Conservation (phyloP, 768 basidiomycete genomes). For the Trametes sanguinea region DNA sequence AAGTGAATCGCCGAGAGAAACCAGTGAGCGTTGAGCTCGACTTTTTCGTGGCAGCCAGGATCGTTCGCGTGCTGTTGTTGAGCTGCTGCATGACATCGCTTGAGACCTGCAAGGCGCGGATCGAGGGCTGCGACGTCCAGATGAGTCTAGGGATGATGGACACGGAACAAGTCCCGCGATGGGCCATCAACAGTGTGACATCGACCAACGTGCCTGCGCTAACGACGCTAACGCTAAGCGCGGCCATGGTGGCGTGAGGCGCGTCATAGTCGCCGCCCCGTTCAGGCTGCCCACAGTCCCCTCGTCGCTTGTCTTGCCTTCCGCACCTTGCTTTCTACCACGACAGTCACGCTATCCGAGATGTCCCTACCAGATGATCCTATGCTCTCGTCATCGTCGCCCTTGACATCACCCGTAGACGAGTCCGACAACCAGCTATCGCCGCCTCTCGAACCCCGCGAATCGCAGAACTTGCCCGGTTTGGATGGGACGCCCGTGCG, state of each 20-base stretch:
- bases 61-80: neutral
- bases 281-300: constrained; percentile 1
- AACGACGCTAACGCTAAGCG: constrained; percentile 5
- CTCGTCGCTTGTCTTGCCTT: constrained; percentile 5
- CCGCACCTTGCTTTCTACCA: constrained; percentile 10
- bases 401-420: constrained; percentile 50
- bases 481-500: constrained; percentile 74
- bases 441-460: constrained; percentile 48
- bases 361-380: constrained; percentile 18
- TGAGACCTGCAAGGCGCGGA: neutral
- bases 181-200: constrained; percentile 9
- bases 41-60: no score
- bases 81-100: neutral
- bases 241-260: constrained; percentile 13
- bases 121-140: constrained; percentile 2
- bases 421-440: constrained; percentile 58
- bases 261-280: constrained; percentile 16
- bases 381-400: constrained; percentile 18
- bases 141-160: neutral
- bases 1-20: no score
- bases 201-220: constrained; percentile 20
- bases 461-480: constrained; percentile 63
- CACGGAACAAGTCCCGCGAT: constrained; percentile 7
- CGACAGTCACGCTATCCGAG: constrained; percentile 1
- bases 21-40: no score